These are phyloP conservation scores for Jackrogersella minutella DNA, from an alignment of 495 filamentous ascomycete species.

Conservation along the genomic window DNA sequence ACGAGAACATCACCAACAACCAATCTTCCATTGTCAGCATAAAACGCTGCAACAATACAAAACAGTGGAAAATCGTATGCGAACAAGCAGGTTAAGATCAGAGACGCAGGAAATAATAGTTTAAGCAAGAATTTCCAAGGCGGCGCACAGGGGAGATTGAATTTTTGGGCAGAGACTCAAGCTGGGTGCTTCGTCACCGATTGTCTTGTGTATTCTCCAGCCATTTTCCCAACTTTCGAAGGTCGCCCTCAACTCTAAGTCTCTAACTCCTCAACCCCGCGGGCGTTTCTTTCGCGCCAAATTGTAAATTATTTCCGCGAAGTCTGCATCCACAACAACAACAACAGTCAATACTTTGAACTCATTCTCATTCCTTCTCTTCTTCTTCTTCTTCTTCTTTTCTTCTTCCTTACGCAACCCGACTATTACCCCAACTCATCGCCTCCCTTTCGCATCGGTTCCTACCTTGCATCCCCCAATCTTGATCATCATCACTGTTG, in stretches of 20 bases:
- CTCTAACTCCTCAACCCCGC: neutral
- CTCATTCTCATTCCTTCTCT: neutral
- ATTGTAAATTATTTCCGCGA: neutral
- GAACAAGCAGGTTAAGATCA: conserved; percentile 6
- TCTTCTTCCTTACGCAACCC: no score
- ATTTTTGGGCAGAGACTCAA: conserved; percentile 10
- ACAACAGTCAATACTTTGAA: no score
- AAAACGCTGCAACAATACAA: conserved; percentile 14
- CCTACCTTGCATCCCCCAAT: neutral
- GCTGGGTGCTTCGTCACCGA: neutral
- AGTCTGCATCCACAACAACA: neutral
- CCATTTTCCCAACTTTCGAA: conserved; percentile 12
- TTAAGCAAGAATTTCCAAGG: conserved; percentile 13
- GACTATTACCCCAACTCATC: neutral
- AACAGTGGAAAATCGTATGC: conserved; percentile 4
- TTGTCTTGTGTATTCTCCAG: conserved; percentile 6
- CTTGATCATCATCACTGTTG: neutral
- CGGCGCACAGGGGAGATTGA: conserved; percentile 28
- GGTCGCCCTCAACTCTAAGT: conserved; percentile 7
- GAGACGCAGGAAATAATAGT: conserved; percentile 11
- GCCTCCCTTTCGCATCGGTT: neutral
- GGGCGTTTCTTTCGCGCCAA: neutral
- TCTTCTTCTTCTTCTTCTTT: no score
- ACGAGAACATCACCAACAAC: conserved; percentile 35
- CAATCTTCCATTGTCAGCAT: neutral